Evolutionary conservation across 805 yeast genomes (phyloP), one percentile per base, ranked within the genome.

Genomic region (Ogataea pini): DNA sequence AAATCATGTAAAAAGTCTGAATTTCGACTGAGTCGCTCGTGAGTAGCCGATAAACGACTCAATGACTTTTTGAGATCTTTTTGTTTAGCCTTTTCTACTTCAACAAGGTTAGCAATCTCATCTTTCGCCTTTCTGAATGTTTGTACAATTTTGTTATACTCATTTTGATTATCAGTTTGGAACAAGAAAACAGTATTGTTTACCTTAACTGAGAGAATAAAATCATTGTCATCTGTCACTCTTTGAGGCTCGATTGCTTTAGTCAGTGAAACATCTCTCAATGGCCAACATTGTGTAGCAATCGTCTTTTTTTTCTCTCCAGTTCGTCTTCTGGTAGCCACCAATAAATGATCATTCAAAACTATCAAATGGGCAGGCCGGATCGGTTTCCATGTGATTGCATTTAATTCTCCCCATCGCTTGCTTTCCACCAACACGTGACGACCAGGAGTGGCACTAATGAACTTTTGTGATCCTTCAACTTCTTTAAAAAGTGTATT

Each of bases 391-490:
- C 89, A 82, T 10, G 96, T 89, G 0, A 94, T 90, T 2, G 86
- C 80, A 59, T 89, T 90, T 50, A 91, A 70, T 65, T 90, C 96
- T 49, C 78, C 80, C 97, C 97, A 91, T 42, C 90, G 77, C 2
- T 86, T 85, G 62, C 89, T 82, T 58, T 90, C 94, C 8, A 82
- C 78, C 16, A 89, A 69, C 2, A 90, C 79, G 64, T 89, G 96
- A 42, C 96, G 76, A 3, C 91, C 94, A 0, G 91, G 89, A 7
- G 79, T 64, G 1, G 87, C 80, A 17, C 89, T 86, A 32, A 90
- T 73, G 50, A 77, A 80, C 59, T 86, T 86, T 57, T 87, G 91
- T 1, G 96, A 90, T n/a, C 96, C 95, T 54, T 91, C 96, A 13
- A 91, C 96, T 53, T 86, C 89, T 56, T 82, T 82, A 65, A 85